phyloP scores from a whole-genome alignment of 2,329 filamentous ascomycete genomes.

The Penicillium sp. region DNA sequence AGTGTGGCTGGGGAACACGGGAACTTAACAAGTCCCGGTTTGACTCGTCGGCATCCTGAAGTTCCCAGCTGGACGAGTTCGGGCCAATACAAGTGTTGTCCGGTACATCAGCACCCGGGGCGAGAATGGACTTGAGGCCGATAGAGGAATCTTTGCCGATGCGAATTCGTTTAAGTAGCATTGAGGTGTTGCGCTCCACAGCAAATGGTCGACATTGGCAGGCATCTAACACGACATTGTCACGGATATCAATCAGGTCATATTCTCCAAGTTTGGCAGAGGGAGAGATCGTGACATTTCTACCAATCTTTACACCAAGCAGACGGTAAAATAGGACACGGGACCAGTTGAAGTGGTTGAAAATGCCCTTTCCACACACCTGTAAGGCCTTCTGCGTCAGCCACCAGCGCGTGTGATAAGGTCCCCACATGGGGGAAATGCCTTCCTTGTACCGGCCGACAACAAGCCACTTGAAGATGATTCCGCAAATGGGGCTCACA shows the following conservation, averaged over 20 bases:
- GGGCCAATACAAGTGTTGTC: conserved; percentile 58
- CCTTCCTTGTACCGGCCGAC: conserved; percentile 59
- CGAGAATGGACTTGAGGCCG: conserved; percentile 55
- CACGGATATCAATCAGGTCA: conserved; percentile 60
- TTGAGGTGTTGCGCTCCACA: conserved; percentile 61
- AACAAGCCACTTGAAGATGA: conserved; percentile 59
- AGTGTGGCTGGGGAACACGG: conserved; percentile 50
- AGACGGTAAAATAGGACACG: conserved; percentile 54
- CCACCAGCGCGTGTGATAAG: conserved; percentile 65
- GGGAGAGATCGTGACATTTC: conserved; percentile 52
- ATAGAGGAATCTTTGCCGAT: conserved; percentile 55
- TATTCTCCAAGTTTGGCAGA: conserved; percentile 57
- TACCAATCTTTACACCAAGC: conserved; percentile 59
- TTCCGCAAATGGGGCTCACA: conserved; percentile 53
- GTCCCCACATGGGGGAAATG: conserved; percentile 64
- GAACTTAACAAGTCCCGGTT: conserved; percentile 51
- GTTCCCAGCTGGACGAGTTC: conserved; percentile 63
- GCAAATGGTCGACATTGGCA: conserved; percentile 59
- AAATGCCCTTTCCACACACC: conserved; percentile 50
- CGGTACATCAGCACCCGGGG: conserved; percentile 55
- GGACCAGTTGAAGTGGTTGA: conserved; percentile 38
- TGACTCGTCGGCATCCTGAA: conserved; percentile 48
- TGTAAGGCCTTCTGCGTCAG: conserved; percentile 58
- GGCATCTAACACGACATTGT: conserved; percentile 52
- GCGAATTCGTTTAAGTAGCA: conserved; percentile 59